Evolutionary conservation across 2,329 filamentous ascomycete genomes (phyloP), one percentile per base, ranked within the genome.

Genomic region (Metarhizium album): DNA sequence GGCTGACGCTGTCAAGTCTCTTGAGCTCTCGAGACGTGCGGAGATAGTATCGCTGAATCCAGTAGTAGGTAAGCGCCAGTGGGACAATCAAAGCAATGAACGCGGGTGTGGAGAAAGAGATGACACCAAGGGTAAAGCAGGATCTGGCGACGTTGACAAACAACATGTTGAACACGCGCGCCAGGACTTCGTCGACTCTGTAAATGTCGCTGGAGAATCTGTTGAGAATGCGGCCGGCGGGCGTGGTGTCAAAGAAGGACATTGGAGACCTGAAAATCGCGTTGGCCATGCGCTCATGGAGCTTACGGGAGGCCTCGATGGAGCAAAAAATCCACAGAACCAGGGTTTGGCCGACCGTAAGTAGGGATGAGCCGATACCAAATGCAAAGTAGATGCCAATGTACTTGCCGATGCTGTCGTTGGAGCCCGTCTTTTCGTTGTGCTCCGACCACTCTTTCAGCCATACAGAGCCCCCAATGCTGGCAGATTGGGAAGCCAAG

Each of bases 271-370:
- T 81, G 77, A 98, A 98, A 60, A 97, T 96, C 18, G 93, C 90
- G 61, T 86, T 93, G 42, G 91, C 91, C 93, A 98, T 97, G 57
- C 88, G 80, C 70, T 97, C 93, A 66, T 98, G 93, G 51, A 98
- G 77, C 71, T 97, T 98, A 55, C 93, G 82, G 20, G 91, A 96
- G 47, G 93, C 93, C 79, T 98, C 93, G 55, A 98, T 98, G 4
- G 93, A 97, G 71, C 94, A 98, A 72, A 98, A 97, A 58, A 98
- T 97, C 93, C 93, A 98, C 27, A 98, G 75, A 56, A 98, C 90
- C 59, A 98, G 73, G 5, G 91, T 97, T 69, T 97, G 93, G 29
- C 94, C 64, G 42, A 97, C 89, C 3, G 94, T 91, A 56, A 98
- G 74, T 42, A 80, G 76, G 40, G 93, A 86, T 24, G 87, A 84